Conservation (phyloP, 2,329 filamentous ascomycete species). For the Ceratocystis colombiana region DNA sequence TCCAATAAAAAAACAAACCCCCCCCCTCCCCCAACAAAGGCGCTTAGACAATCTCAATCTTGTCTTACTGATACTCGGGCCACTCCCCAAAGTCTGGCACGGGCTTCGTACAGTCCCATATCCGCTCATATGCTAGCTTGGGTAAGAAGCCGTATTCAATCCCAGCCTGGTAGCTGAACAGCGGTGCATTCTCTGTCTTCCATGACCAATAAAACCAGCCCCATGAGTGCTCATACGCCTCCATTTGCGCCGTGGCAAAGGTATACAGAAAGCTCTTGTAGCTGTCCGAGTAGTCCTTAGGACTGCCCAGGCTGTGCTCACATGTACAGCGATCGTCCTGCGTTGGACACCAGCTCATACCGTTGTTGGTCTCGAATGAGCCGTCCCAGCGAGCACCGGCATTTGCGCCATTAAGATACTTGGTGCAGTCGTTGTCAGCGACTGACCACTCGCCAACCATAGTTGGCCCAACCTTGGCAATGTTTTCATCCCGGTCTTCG, state of each 20-base stretch:
- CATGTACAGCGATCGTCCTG: constrained; percentile 47
- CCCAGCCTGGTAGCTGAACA: constrained; percentile 63
- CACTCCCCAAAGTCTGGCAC: constrained; percentile 31
- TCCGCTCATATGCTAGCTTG: constrained; percentile 42
- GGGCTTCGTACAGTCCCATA: constrained; percentile 39
- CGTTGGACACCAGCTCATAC: constrained; percentile 51
- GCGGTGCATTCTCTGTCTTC: constrained; percentile 60
- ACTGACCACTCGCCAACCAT: constrained; percentile 70
- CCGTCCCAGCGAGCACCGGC: constrained; percentile 63
- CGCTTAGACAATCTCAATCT: neutral
- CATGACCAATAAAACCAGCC: constrained; percentile 82
- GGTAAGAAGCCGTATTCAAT: constrained; percentile 53
- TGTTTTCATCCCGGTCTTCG: constrained; percentile 42
- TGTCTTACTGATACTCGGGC: constrained; percentile 28
- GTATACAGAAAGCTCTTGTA: constrained; percentile 61
- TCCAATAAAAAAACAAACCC: neutral
- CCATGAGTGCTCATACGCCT: constrained; percentile 60
- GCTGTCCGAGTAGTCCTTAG: constrained; percentile 29
- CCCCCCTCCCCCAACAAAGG: neutral
- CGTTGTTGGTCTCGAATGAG: constrained; percentile 47
- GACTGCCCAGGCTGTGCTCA: constrained; percentile 42
- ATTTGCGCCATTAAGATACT: constrained; percentile 57
- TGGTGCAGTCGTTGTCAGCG: constrained; percentile 57
- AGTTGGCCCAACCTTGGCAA: constrained; percentile 52
- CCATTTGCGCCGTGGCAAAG: constrained; percentile 68